Percentiles rank a stretch among this genome's conserved stretches.
Evolutionary conservation across 768 basidiomycete genomes (phyloP).

Genomic region (Neoboletus subvelutipes): DNA sequence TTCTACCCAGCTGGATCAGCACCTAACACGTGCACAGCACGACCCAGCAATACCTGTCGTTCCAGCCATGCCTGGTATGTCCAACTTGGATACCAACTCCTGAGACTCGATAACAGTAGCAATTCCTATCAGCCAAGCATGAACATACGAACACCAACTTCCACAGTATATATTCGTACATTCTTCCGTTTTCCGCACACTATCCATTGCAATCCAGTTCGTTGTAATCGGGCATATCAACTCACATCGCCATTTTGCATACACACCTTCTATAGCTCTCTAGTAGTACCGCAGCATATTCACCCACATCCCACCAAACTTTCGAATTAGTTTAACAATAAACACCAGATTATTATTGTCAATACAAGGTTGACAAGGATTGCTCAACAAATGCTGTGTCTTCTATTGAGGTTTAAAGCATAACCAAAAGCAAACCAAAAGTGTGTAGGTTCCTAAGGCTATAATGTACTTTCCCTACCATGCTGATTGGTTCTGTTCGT

Average conservation of each 20-base stretch:
- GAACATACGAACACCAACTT: conserved; percentile 8
- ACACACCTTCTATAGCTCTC: conserved; percentile 17
- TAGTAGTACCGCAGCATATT: conserved; percentile 18
- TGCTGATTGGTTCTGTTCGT: conserved; percentile 46
- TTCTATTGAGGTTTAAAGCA: conserved; percentile 3
- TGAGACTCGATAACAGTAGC: conserved; percentile 9
- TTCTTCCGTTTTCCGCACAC: neutral
- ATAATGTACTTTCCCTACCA: conserved; percentile 19
- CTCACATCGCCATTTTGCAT: conserved; percentile 13
- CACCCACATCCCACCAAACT: conserved; percentile 4
- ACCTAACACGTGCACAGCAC: conserved; percentile 5
- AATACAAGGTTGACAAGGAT: neutral
- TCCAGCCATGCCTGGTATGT: conserved; percentile 20
- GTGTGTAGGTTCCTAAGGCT: neutral
- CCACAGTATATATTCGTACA: conserved; percentile 19
- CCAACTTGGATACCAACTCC: conserved; percentile 10
- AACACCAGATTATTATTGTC: conserved; percentile 8
- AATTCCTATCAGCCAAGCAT: conserved; percentile 3
- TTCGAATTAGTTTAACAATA: conserved; percentile 18
- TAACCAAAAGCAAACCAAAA: neutral
- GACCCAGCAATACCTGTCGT: conserved; percentile 7
- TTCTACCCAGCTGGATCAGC: conserved; percentile 29
- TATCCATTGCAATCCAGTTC: conserved; percentile 13
- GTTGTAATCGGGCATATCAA: conserved; percentile 14
- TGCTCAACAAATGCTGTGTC: neutral